Percentiles rank a stretch among this genome's conserved stretches.
Evolutionary conservation across 139 green algal genomes (phyloP).

Genomic region (Chlorella vulgaris): DNA sequence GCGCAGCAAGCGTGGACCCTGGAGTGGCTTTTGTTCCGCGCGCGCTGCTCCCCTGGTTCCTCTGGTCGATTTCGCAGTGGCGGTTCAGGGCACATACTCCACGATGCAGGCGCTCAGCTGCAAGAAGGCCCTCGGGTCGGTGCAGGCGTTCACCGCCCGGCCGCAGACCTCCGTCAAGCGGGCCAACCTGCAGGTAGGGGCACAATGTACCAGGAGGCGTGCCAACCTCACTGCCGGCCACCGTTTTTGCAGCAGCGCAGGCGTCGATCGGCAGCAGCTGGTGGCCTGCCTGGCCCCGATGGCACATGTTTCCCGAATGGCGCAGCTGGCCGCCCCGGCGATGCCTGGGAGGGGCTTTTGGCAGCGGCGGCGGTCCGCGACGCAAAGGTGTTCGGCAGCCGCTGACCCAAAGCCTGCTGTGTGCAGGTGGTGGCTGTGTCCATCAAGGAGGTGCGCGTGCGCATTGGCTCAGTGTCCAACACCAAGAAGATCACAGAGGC

Average conservation of each 20-base stretch:
- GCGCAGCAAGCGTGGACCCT: not conserved
- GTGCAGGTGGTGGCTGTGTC: slow-evolving; percentile 58
- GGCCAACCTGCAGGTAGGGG: slow-evolving; percentile 26
- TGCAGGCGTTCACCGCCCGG: too few relatives aligned
- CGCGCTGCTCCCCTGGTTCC: not conserved
- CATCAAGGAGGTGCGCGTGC: slow-evolving; percentile 92
- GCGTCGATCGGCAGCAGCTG: not conserved
- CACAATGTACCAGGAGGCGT: not conserved
- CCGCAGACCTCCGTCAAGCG: not conserved
- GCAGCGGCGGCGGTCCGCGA: too few relatives aligned
- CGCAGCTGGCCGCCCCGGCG: too few relatives aligned
- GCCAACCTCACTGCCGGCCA: too few relatives aligned
- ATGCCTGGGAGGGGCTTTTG: too few relatives aligned
- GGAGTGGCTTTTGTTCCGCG: not conserved
- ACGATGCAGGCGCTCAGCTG: too few relatives aligned
- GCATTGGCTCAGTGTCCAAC: slow-evolving; percentile 97
- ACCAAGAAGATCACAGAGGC: slow-evolving; percentile 99
- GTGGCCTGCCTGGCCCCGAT: too few relatives aligned
- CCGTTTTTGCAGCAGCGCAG: not conserved
- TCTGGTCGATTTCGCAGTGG: not conserved
- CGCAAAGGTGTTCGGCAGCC: too few relatives aligned
- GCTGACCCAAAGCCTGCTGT: not conserved
- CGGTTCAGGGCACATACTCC: too few relatives aligned
- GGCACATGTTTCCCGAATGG: too few relatives aligned
- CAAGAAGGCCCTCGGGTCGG: too few relatives aligned